phyloP scores from a whole-genome alignment of 371 early-diverging fungal species.

The Amoeboaphelidium protococcarum region DNA sequence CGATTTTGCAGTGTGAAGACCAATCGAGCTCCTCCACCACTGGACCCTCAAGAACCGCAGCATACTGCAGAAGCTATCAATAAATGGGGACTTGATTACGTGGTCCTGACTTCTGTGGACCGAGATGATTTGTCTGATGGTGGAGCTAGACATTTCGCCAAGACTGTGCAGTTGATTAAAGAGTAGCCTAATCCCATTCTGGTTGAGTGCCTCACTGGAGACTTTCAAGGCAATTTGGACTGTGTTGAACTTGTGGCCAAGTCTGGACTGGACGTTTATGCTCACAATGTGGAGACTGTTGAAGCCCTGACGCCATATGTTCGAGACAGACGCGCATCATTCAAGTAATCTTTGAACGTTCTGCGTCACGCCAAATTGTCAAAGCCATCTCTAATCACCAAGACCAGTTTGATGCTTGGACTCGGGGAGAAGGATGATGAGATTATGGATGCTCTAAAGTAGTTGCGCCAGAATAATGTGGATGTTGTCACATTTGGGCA shows the following conservation, averaged over 20 bases:
- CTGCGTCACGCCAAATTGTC: constrained; percentile 59
- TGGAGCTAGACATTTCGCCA: constrained; percentile 80
- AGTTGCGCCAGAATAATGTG: constrained; percentile 52
- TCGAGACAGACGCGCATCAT: constrained; percentile 79
- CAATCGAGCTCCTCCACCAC: constrained; percentile 49
- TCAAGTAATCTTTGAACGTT: constrained; percentile 67
- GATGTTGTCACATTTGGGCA: constrained; percentile 94
- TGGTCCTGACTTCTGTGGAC: constrained; percentile 89
- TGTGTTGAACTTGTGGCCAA: constrained; percentile 50
- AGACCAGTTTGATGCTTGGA: constrained; percentile 92
- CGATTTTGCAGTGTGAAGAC: constrained; percentile 96
- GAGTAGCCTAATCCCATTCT: constrained; percentile 63
- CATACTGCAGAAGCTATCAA: constrained; percentile 80
- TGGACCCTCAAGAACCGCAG: constrained; percentile 80
- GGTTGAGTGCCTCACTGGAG: constrained; percentile 88
- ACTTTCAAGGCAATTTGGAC: constrained; percentile 57
- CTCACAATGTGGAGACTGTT: constrained; percentile 94
- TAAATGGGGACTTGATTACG: constrained; percentile 87
- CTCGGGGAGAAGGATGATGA: constrained; percentile 86
- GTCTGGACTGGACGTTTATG: constrained; percentile 87
- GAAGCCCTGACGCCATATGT: constrained; percentile 67
- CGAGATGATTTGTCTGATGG: constrained; percentile 76
- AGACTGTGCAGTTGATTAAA: constrained; percentile 63
- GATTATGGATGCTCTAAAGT: constrained; percentile 55
- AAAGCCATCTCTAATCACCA: constrained; percentile 55